phyloP scores from a whole-genome alignment of 805 yeast species.

The Spencermartinsiella europaea region DNA sequence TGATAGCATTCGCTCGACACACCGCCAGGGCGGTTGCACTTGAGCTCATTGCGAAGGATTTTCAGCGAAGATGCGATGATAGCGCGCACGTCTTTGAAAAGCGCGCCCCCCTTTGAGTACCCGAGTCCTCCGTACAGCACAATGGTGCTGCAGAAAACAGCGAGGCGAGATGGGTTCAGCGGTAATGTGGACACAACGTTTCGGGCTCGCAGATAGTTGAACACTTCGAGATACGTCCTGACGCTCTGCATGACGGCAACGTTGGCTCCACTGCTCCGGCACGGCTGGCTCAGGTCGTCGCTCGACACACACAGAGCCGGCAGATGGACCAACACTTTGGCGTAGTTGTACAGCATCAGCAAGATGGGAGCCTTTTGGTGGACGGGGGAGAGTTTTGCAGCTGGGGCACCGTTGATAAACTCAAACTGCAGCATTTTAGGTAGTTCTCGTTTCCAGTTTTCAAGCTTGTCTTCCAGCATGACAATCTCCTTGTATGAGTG shows the following conservation, averaged over 20 bases:
- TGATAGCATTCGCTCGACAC: constrained; percentile 16
- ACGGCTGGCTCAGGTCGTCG: constrained; percentile 16
- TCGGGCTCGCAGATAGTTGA: constrained; percentile 25
- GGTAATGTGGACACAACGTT: constrained; percentile 27
- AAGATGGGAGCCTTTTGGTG: constrained; percentile 38
- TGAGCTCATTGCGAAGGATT: constrained; percentile 19
- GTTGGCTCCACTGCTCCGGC: constrained; percentile 26
- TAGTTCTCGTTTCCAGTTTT: constrained; percentile 71
- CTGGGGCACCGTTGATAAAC: constrained; percentile 33
- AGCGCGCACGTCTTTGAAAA: constrained; percentile 63
- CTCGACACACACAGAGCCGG: constrained; percentile 35
- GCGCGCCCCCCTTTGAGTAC: constrained; percentile 75
- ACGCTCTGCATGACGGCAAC: constrained; percentile 32
- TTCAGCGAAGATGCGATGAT: constrained; percentile 37
- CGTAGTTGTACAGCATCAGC: constrained; percentile 54
- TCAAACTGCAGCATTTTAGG: constrained; percentile 59
- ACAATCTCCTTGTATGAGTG: constrained; percentile 24
- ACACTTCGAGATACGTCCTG: constrained; percentile 26
- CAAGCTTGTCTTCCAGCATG: constrained; percentile 58
- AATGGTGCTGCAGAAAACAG: constrained; percentile 23
- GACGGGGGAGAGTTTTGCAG: constrained; percentile 21
- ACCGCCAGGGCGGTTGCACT: constrained; percentile 21
- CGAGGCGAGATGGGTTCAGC: constrained; percentile 23
- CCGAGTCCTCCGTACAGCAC: constrained; percentile 60
- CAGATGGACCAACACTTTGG: constrained; percentile 57